Evolutionary conservation across 108 stramenopile genomes (phyloP).

Genomic region (Nitzschia putrida): DNA sequence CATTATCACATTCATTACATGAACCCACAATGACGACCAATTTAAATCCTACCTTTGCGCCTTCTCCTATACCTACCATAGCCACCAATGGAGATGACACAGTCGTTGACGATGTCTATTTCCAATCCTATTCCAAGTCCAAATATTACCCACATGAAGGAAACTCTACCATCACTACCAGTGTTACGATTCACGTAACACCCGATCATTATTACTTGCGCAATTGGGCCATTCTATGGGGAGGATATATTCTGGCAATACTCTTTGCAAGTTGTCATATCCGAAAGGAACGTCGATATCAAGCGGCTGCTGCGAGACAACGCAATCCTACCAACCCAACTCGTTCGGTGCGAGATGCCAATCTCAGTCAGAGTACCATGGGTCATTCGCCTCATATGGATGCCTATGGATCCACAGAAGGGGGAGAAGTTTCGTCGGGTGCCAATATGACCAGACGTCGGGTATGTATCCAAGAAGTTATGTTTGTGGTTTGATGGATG

Average conservation of each 20-base stretch:
- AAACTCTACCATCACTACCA: slow-evolving; percentile 38
- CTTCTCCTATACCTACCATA: not conserved
- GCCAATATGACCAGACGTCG: slow-evolving; percentile 21
- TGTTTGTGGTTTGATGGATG: too few species aligned
- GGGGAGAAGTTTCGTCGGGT: slow-evolving; percentile 11
- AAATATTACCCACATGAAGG: slow-evolving; percentile 32
- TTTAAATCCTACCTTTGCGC: too few species aligned
- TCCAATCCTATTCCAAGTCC: slow-evolving; percentile 17
- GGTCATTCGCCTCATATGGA: too few species aligned
- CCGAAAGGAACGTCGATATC: slow-evolving; percentile 20
- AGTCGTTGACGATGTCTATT: slow-evolving; percentile 1
- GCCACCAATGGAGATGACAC: not conserved
- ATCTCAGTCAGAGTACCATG: too few species aligned
- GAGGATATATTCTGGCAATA: slow-evolving; percentile 23
- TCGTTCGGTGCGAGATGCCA: too few species aligned
- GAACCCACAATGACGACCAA: too few species aligned
- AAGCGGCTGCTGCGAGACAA: not conserved
- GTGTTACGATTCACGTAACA: slow-evolving; percentile 49
- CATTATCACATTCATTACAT: too few species aligned
- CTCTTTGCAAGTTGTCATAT: slow-evolving; percentile 34
- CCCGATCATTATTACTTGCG: slow-evolving; percentile 41
- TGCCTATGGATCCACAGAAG: not conserved
- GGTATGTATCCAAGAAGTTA: not conserved
- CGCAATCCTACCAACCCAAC: not conserved
- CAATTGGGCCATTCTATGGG: slow-evolving; percentile 44